phyloP scores from a whole-genome alignment of 2,329 filamentous ascomycete species.

The Penicillium occitanis region DNA sequence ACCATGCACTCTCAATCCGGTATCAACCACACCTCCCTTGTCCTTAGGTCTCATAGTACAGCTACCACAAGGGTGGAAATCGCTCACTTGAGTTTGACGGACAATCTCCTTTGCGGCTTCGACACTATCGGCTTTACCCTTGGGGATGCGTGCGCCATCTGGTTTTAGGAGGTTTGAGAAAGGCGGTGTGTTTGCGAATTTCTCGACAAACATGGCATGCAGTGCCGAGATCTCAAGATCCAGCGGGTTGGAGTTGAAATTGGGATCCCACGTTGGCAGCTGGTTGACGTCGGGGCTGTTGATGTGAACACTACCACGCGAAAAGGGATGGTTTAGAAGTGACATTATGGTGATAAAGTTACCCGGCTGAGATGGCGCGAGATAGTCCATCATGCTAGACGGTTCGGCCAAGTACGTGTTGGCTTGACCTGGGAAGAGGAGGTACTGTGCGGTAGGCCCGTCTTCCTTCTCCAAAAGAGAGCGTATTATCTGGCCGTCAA shows the following conservation, averaged over 20 bases:
- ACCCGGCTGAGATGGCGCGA: conserved; percentile 7
- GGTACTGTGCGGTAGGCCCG: conserved; percentile 18
- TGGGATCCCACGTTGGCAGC: conserved; percentile 8
- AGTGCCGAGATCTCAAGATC: conserved; percentile 16
- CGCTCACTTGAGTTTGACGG: conserved; percentile 49
- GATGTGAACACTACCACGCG: conserved; percentile 20
- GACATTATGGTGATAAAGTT: conserved; percentile 19
- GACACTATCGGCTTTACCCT: conserved; percentile 15
- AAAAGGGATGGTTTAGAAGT: conserved; percentile 19
- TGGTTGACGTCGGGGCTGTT: background rate
- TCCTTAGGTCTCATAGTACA: conserved; percentile 36
- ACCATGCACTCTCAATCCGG: conserved; percentile 33
- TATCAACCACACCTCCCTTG: conserved; percentile 35
- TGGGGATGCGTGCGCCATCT: conserved; percentile 12
- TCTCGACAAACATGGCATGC: conserved; percentile 19
- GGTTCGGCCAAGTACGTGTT: background rate
- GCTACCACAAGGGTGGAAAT: conserved; percentile 33
- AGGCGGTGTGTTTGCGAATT: conserved; percentile 12
- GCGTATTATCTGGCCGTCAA: background rate
- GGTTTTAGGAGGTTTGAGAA: conserved; percentile 20
- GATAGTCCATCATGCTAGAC: background rate
- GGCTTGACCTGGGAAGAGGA: conserved; percentile 18
- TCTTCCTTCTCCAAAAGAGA: conserved; percentile 5
- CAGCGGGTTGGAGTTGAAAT: conserved; percentile 9
- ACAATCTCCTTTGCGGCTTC: conserved; percentile 37